Evolutionary conservation across 208 protist species (phyloP), one percentile per base, ranked within the genome.

Genomic region (Trypanosoma mega): DNA sequence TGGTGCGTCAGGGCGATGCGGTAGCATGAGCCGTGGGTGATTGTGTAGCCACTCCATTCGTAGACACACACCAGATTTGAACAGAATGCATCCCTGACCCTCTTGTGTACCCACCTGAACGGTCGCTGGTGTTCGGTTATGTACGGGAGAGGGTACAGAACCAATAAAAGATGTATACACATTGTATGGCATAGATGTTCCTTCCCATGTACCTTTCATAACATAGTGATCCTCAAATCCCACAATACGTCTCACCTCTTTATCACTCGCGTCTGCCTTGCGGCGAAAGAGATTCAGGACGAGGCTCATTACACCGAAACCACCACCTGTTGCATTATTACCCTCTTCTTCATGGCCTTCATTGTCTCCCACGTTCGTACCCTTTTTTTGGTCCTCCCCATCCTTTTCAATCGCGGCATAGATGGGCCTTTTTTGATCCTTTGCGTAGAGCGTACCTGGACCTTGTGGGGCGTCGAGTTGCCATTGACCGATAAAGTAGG

Each of bases 401-500:
- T 39, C 29, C 1, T 12, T 59, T 49, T 30, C 55, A 21, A 47
- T 49, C 6, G 53, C 49, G 18, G 24, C 54, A 30, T 80, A 86
- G 41, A 87, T 77, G 1, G 83, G 81, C 30, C 82, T 63, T 0
- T 34, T 31, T 14, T 51, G 51, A 50, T 87, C 79, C 23, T 81
- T 89, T 50, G 71, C 72, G 31, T 87, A 74, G 64, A 82, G 85
- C 14, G 79, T 24, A 3, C 90, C 90, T 0, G 60, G 47, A 3
- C 91, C 91, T 14, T 68, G 29, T 14, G 87, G 80, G 0, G 71
- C 73, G 58, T 92, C 73, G n/a, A 73, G 33, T 2, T 51, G 9
- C 85, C 89, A 97, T 16, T 48, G 24, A 27, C 91, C 83, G 26
- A 76, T 67, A 49, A 86, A 88, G 31, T 86, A 76, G 1, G 83